Conservation (phyloP, 257 asterid genomes). For the Nicotiana tomentosiformis region DNA sequence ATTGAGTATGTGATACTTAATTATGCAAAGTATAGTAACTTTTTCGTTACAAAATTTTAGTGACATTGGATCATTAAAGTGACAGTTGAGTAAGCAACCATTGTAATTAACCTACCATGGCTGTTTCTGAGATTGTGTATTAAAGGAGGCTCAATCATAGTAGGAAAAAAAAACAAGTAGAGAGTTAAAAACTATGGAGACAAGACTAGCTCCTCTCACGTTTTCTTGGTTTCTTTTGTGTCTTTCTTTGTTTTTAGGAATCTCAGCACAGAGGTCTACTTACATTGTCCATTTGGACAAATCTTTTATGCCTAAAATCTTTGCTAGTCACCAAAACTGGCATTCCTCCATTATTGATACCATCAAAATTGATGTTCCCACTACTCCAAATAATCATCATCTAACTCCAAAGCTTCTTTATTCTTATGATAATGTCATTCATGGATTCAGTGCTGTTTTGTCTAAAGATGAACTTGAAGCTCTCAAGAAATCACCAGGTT, state of each 20-base stretch:
- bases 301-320: conserved; percentile 16
- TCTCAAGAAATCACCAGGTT: conserved; percentile 3
- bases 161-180: not conserved
- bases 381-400: not conserved
- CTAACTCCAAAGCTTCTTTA: not conserved
- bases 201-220: not conserved
- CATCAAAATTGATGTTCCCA: not conserved
- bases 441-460: conserved; percentile 18
- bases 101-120: not conserved
- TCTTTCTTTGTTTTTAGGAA: not conserved
- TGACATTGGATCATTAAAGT: no score
- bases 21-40: no score
- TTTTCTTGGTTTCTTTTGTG: not conserved
- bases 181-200: not conserved
- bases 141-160: not conserved
- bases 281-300: conserved; percentile 24
- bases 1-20: no score
- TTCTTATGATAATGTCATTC: conserved; percentile 8
- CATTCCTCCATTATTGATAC: not conserved
- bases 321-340: conserved; percentile 14
- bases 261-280: conserved; percentile 9
- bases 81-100: no score
- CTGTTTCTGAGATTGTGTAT: not conserved
- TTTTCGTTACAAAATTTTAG: no score
- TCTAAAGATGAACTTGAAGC: conserved; percentile 10